Conservation (phyloP, 106 monocot species). For the Hemerocallis citrina region DNA sequence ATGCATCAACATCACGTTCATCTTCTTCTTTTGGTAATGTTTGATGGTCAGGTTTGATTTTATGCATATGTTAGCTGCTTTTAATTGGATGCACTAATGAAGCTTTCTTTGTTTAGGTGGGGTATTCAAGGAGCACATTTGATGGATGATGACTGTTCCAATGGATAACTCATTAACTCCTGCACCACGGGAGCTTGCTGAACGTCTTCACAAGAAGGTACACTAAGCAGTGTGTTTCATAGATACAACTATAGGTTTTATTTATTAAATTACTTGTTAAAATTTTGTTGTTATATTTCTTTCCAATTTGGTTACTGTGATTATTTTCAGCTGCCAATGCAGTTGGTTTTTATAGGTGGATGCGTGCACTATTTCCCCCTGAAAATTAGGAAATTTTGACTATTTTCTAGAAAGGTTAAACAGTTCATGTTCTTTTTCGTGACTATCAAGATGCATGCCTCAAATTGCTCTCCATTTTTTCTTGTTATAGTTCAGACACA, state of each 20-base stretch:
- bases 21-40: not conserved
- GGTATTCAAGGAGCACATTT: conserved; percentile 11
- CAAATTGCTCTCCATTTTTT: too few relatives aligned
- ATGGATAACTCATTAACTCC: conserved; percentile 62
- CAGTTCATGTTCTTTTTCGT: not conserved
- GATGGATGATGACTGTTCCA: conserved; percentile 85
- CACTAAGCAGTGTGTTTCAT: not conserved
- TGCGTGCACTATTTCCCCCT: too few relatives aligned
- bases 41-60: not conserved
- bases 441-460: too few relatives aligned
- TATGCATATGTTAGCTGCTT: not conserved
- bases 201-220: conserved; percentile 57
- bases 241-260: not conserved
- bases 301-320: not conserved
- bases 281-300: not conserved
- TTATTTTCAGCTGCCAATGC: too few relatives aligned
- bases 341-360: too few relatives aligned
- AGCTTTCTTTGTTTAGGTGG: not conserved
- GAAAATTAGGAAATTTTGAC: not conserved
- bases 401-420: not conserved
- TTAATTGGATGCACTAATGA: not conserved
- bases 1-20: not conserved
- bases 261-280: too few relatives aligned
- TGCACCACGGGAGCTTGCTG: conserved; percentile 51
- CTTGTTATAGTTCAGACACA: too few relatives aligned